Evolutionary conservation across 768 basidiomycete genomes (phyloP).

Genomic region (Agaricus blazei): DNA sequence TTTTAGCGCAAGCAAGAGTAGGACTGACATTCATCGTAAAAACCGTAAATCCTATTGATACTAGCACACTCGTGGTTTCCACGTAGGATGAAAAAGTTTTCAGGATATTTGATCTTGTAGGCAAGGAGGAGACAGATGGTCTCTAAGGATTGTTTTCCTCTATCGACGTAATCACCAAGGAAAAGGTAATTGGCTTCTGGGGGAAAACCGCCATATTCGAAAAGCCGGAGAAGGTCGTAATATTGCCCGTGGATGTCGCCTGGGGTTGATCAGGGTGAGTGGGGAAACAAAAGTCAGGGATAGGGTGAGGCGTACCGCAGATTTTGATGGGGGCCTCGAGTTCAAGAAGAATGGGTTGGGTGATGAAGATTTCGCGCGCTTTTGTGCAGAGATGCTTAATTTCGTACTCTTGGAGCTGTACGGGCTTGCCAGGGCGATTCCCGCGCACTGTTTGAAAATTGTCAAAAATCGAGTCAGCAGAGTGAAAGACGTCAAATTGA

Average conservation of each 20-base stretch:
- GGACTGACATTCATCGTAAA: conserved; percentile 96
- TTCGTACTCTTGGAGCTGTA: conserved; percentile 97
- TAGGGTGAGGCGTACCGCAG: conserved; percentile 65
- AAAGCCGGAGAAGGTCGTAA: conserved; percentile 95
- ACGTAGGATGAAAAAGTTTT: conserved; percentile 99
- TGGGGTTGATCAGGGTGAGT: conserved; percentile 24
- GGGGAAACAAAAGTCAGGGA: not conserved
- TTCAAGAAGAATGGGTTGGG: conserved; percentile 96
- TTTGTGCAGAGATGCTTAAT: conserved; percentile 99
- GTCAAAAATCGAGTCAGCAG: conserved; percentile 19
- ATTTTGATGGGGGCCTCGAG: conserved; percentile 99
- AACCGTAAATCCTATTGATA: conserved; percentile 99
- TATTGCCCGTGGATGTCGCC: conserved; percentile 99
- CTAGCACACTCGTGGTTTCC: conserved; percentile 99
- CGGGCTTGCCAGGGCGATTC: conserved; percentile 97
- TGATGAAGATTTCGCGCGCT: conserved; percentile 98
- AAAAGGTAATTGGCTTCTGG: conserved; percentile 99
- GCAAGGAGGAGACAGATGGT: conserved; percentile 99
- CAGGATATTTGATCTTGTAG: conserved; percentile 99
- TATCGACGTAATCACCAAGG: conserved; percentile 98
- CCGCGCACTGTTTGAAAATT: conserved; percentile 72
- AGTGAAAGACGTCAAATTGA: not conserved
- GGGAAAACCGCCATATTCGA: conserved; percentile 99
- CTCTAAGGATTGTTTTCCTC: conserved; percentile 97
- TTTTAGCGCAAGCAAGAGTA: conserved; percentile 2